phyloP scores from a whole-genome alignment of 2,329 filamentous ascomycete genomes.

The Alternaria alternata region DNA sequence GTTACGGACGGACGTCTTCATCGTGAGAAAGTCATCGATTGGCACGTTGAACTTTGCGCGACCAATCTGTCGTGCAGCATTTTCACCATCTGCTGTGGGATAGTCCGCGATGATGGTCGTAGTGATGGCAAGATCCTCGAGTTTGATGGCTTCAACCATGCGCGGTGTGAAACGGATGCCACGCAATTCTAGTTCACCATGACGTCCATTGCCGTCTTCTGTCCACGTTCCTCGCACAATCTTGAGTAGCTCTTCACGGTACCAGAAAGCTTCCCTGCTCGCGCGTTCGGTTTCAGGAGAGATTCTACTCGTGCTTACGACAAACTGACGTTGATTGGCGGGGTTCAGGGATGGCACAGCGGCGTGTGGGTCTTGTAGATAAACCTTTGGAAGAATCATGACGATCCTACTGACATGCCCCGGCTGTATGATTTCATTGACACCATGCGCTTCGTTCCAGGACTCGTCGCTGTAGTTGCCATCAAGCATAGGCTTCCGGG shows the following conservation, averaged over 20 bases:
- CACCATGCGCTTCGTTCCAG: slow-evolving; percentile 27
- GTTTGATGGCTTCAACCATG: slow-evolving; percentile 83
- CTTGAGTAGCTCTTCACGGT: slow-evolving; percentile 80
- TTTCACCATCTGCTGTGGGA: slow-evolving; percentile 13
- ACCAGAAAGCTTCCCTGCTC: slow-evolving; percentile 89
- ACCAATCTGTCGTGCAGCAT: slow-evolving; percentile 50
- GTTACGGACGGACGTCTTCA: slow-evolving; percentile 78
- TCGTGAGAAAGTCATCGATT: slow-evolving; percentile 71
- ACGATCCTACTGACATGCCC: slow-evolving; percentile 75
- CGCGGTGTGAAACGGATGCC: slow-evolving; percentile 75
- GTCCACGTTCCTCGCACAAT: slow-evolving; percentile 76
- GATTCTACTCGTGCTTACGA: slow-evolving; percentile 81
- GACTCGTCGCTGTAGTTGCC: slow-evolving; percentile 11
- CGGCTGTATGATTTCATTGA: slow-evolving; percentile 61
- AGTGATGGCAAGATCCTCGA: slow-evolving; percentile 76
- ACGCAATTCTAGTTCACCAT: slow-evolving; percentile 78
- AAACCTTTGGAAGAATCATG: slow-evolving; percentile 77
- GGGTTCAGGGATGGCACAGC: slow-evolving; percentile 82
- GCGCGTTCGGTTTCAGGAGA: slow-evolving; percentile 80
- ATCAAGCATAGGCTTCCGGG: slow-evolving; percentile 40
- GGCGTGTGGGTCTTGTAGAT: slow-evolving; percentile 77
- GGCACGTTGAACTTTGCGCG: slow-evolving; percentile 57
- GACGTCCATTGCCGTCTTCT: slow-evolving; percentile 61
- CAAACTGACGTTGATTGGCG: slow-evolving; percentile 87
- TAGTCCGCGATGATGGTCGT: slow-evolving; percentile 52